Evolutionary conservation across 2,329 filamentous ascomycete species (phyloP), one percentile per base, ranked within the genome.

Genomic region (Hypoxylon sp.): DNA sequence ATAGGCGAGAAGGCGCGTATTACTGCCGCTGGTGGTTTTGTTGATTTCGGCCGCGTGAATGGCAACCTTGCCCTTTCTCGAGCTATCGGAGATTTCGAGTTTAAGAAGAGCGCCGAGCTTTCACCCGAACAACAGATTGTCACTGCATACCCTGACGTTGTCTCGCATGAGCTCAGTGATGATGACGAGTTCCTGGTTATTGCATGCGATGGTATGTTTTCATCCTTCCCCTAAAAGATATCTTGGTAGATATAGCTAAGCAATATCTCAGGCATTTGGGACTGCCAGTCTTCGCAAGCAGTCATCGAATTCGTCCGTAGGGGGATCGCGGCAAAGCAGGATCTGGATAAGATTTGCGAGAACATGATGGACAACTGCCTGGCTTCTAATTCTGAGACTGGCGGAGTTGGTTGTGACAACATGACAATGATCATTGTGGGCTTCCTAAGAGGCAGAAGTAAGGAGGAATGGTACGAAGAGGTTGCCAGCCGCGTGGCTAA

Each of bases 321-420:
- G 78, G 96, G 96, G 63, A 97, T 99, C 80, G 95, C 94, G 53
- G 94, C 94, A 56, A 97, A 97, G 85, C 96, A 99, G 82, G 92
- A 97, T 53, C 88, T 99, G 56, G 90, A 94, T 61, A 92, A 93
- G 79, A 98, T 99, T 76, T 98, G 95, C 81, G 96, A 99, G 83
- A 99, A 99, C 84, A 97, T 99, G 93, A 99, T 99, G 96, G 95
- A 99, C 85, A 99, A 98, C 84, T 99, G 96, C 79, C 86, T 99
- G 72, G 94, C 96, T 43, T 97, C 94, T 68, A 98, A 97, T 87
- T 97, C 94, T 73, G 96, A 99, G 83, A 98, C 95, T 32, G 96
- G 96, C 60, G 96, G 96, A 70, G 95, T 99, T 68, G 96, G 96
- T 68, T 99, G 96, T 81, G 96, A 99, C 85, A 99, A 99, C 86